Evolutionary conservation across 2,329 filamentous ascomycete species (phyloP).

Genomic region (Claviceps humidiphila): DNA sequence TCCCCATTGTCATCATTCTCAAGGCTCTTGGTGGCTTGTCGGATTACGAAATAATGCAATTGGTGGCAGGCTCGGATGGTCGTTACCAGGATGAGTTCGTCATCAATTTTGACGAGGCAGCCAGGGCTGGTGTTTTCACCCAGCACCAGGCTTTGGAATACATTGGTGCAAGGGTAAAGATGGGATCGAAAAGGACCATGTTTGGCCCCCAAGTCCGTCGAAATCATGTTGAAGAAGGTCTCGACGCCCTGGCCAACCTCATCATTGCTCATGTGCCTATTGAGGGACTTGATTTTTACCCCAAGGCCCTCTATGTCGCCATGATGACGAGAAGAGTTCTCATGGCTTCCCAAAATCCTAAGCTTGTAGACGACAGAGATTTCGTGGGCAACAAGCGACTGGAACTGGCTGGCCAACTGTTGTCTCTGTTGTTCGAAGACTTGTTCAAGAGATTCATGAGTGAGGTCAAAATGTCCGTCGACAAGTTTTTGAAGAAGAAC

Average conservation of each 20-base stretch:
- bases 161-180: constrained; percentile 76
- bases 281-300: constrained; percentile 80
- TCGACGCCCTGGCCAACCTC: constrained; percentile 84
- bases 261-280: constrained; percentile 93
- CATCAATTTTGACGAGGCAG: constrained; percentile 87
- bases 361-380: constrained; percentile 87
- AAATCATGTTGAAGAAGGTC: constrained; percentile 78
- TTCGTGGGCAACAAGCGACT: constrained; percentile 97
- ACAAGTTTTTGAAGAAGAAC: constrained; percentile 90
- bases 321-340: constrained; percentile 95
- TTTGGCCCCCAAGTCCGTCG: constrained; percentile 46
- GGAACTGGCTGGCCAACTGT: constrained; percentile 84
- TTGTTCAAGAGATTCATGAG: constrained; percentile 90
- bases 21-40: constrained; percentile 90
- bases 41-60: constrained; percentile 85
- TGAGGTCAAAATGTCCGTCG: constrained; percentile 83
- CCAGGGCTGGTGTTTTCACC: constrained; percentile 72
- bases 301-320: constrained; percentile 92
- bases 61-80: constrained; percentile 78
- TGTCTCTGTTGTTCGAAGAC: constrained; percentile 92
- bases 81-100: constrained; percentile 90
- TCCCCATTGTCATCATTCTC: constrained; percentile 88
- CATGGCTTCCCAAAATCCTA: constrained; percentile 83
- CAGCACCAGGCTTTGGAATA: constrained; percentile 94
- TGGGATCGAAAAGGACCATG: constrained; percentile 55